These are phyloP conservation scores for Salmacisia buchloeana DNA, from an alignment of 1,284 basidiomycete genomes.

Conservation along the genomic window DNA sequence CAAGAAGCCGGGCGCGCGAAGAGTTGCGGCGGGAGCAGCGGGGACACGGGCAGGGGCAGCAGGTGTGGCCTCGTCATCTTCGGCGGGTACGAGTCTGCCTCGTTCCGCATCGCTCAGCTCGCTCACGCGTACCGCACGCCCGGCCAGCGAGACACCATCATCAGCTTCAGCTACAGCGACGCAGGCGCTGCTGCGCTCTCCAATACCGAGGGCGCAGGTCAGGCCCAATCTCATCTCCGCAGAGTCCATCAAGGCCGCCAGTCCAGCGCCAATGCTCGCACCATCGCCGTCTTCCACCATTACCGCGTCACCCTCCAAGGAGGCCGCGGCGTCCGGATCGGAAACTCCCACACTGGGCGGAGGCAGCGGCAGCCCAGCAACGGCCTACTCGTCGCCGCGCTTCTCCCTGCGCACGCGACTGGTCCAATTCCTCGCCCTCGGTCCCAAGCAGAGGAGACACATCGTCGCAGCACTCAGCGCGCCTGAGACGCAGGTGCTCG, in stretches of 20 bases:
- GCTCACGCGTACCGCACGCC: background rate
- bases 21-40: background rate
- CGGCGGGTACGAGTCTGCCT: background rate
- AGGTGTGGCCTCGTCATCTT: background rate
- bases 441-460: background rate
- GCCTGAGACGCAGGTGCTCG: constrained; percentile 3
- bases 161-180: background rate
- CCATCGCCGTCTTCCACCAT: too few relatives aligned
- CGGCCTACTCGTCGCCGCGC: background rate
- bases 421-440: background rate
- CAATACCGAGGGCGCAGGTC: background rate
- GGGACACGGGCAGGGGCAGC: background rate
- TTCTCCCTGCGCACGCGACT: background rate
- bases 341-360: background rate
- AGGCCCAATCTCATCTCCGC: background rate
- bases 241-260: background rate
- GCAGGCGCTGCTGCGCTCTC: background rate
- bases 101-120: constrained; percentile 1
- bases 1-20: too few relatives aligned
- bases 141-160: background rate
- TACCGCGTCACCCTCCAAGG: background rate
- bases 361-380: background rate
- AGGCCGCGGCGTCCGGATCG: background rate
- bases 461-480: background rate
- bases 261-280: constrained; percentile 1